Evolutionary conservation across 768 basidiomycete species (phyloP).

Genomic region (Psilocybe sp.): DNA sequence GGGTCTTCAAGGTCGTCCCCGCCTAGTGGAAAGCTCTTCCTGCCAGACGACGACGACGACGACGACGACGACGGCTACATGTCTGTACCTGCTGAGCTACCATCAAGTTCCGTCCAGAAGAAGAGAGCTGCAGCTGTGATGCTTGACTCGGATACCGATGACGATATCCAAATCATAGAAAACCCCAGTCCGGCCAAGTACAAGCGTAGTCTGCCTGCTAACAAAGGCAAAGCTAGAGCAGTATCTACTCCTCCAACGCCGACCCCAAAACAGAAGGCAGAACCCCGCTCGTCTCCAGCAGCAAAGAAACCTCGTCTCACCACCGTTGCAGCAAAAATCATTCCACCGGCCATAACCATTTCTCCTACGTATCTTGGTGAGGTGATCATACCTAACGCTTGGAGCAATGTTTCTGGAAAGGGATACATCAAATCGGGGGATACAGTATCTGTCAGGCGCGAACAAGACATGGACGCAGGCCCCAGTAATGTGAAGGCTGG

Average conservation of each 20-base stretch:
- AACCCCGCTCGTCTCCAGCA: conserved; percentile 4
- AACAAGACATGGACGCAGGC: conserved; percentile 32
- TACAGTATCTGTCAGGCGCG: conserved; percentile 54
- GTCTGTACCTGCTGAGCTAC: neutral
- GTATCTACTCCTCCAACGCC: neutral
- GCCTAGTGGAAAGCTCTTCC: conserved; percentile 26
- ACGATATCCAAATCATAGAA: conserved; percentile 18
- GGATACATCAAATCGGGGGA: conserved; percentile 70
- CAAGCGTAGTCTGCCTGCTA: neutral
- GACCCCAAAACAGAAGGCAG: neutral
- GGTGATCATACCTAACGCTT: conserved; percentile 67
- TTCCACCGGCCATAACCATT: conserved; percentile 9
- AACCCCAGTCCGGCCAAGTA: neutral
- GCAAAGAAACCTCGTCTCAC: conserved; percentile 53
- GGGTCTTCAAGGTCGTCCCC: conserved; percentile 21
- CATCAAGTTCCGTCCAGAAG: neutral
- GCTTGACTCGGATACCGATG: conserved; percentile 31
- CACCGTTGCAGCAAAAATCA: neutral
- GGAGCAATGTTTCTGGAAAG: conserved; percentile 74
- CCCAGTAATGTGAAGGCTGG: conserved; percentile 22
- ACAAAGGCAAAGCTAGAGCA: neutral
- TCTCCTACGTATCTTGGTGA: conserved; percentile 61
- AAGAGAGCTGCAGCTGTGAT: conserved; percentile 14
- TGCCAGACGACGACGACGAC: conserved; percentile 36
- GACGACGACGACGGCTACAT: conserved; percentile 18